Conservation (phyloP, 805 yeast genomes). For the Kodamaea kakaduensis region DNA sequence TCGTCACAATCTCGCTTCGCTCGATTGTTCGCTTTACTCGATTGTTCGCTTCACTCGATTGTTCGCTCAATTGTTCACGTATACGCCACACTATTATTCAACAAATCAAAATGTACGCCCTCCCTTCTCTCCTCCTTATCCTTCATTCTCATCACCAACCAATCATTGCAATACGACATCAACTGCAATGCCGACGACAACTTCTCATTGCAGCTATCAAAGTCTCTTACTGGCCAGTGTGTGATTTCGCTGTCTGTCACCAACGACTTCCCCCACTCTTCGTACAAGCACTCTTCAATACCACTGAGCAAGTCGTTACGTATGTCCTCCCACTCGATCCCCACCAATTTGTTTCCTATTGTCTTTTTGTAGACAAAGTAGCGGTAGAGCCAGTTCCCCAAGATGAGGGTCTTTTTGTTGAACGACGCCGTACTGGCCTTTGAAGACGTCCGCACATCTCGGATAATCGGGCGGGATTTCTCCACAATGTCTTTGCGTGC, state of each 20-base stretch:
- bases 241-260: constrained; percentile 18
- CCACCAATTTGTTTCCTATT: constrained; percentile 31
- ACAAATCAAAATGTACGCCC: constrained; percentile 25
- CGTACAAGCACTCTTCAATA: constrained; percentile 33
- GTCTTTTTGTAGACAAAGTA: constrained; percentile 37
- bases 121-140: constrained; percentile 1
- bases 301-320: constrained; percentile 35
- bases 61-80: no score
- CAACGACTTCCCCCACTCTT: constrained; percentile 27
- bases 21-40: no score
- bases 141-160: constrained; percentile 15
- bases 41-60: no score
- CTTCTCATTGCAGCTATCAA: constrained; percentile 29
- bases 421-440: constrained; percentile 26
- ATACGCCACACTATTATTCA: constrained; percentile 17
- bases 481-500: constrained; percentile 18
- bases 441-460: constrained; percentile 24
- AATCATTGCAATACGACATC: constrained; percentile 23
- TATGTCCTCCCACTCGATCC: constrained; percentile 43
- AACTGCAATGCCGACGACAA: constrained; percentile 24
- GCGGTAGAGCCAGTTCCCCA: constrained; percentile 29
- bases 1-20: no score
- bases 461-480: constrained; percentile 25
- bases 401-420: constrained; percentile 22
- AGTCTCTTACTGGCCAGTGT: constrained; percentile 32